Evolutionary conservation across 176 grass and related monocot genomes (phyloP).

Genomic region (Saccharum spontaneum): DNA sequence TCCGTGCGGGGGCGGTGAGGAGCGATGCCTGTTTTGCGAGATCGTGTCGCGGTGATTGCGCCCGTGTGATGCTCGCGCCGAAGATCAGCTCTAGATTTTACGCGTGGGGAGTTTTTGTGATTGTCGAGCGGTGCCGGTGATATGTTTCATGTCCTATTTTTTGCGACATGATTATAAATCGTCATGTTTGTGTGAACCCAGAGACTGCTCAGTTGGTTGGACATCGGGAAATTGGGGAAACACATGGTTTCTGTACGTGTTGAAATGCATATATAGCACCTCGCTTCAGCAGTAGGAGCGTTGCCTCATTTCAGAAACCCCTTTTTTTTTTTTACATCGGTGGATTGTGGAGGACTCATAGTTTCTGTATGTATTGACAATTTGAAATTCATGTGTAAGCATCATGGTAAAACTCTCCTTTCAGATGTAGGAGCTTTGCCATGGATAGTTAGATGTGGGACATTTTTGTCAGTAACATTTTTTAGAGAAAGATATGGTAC

Average conservation of each 20-base stretch:
- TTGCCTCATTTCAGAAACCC: background rate
- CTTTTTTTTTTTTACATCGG: background rate
- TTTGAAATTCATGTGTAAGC: background rate
- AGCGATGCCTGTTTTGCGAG: constrained; percentile 2
- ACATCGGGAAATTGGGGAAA: constrained; percentile 3
- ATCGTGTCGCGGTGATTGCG: constrained; percentile 17
- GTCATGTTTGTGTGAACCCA: background rate
- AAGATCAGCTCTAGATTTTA: constrained; percentile 7
- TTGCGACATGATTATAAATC: background rate
- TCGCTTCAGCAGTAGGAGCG: background rate
- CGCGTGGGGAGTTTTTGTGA: background rate
- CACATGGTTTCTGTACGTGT: background rate
- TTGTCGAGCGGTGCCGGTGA: background rate
- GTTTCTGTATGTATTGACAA: background rate
- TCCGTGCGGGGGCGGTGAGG: background rate
- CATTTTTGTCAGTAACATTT: background rate
- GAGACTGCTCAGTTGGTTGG: background rate
- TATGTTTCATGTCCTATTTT: background rate
- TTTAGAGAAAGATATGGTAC: background rate
- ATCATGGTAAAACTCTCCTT: background rate
- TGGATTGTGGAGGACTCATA: background rate
- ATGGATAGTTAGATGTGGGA: background rate
- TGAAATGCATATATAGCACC: background rate
- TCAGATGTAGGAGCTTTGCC: background rate
- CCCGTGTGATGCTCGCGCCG: background rate